A percentile compares a stretch with the other conserved stretches of the same genome.
Evolutionary conservation across 1,284 basidiomycete species (phyloP).

Genomic region (Entoloma clypeatum): DNA sequence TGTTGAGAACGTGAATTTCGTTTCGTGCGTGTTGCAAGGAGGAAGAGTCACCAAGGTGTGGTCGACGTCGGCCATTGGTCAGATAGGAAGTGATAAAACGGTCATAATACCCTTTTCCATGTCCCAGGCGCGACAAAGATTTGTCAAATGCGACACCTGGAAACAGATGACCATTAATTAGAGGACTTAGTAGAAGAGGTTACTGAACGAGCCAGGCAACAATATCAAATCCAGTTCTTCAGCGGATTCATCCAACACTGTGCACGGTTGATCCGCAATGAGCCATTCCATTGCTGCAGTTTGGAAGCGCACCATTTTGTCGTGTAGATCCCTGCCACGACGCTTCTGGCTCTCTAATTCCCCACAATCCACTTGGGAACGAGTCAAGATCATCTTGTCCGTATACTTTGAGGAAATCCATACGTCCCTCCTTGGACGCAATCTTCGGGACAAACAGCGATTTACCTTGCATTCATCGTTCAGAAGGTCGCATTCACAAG

Average conservation of each 20-base stretch:
- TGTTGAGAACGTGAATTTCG: constrained; percentile 24
- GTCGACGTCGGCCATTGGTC: constrained; percentile 36
- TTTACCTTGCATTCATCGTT: constrained; percentile 41
- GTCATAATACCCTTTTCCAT: constrained; percentile 82
- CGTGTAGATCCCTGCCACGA: constrained; percentile 43
- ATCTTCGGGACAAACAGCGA: constrained; percentile 69
- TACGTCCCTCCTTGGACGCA: constrained; percentile 41
- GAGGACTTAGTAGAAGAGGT: neutral
- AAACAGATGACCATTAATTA: constrained; percentile 4
- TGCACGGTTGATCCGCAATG: too few species aligned
- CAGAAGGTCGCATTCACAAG: neutral
- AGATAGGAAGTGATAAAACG: constrained; percentile 59
- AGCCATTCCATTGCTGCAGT: neutral
- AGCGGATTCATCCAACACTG: constrained; percentile 43
- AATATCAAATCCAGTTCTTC: constrained; percentile 61
- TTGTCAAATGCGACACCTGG: constrained; percentile 75
- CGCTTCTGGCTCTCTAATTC: constrained; percentile 64
- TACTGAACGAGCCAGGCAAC: constrained; percentile 52
- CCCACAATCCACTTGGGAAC: constrained; percentile 63
- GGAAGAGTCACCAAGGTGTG: constrained; percentile 50
- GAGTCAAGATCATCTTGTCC: constrained; percentile 51
- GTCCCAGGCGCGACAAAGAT: constrained; percentile 66
- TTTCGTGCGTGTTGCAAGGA: constrained; percentile 1
- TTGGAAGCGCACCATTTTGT: constrained; percentile 43
- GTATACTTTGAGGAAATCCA: constrained; percentile 66